phyloP scores from a whole-genome alignment of 164 flowering plant genomes.

The Stephania yunnanensis region DNA sequence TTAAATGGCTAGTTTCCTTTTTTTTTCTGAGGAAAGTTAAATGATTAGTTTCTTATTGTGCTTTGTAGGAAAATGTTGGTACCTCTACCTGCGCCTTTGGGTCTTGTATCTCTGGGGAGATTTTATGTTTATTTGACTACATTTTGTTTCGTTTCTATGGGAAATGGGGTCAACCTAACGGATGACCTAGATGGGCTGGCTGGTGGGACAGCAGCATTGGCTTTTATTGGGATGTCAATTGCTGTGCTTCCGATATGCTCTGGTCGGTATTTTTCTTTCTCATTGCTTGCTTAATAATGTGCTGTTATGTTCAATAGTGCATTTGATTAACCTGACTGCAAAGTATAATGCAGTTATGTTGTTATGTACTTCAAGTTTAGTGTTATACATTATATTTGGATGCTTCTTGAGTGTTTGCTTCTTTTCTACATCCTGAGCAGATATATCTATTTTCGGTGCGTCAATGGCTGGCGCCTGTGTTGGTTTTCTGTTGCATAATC shows the following conservation, averaged over 20 bases:
- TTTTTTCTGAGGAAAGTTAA: neutral
- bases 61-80: constrained; percentile 82
- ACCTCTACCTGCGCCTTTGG: constrained; percentile 80
- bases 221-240: constrained; percentile 83
- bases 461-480: constrained; percentile 97
- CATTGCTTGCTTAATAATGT: neutral
- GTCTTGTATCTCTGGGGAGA: constrained; percentile 64
- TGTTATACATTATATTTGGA: neutral
- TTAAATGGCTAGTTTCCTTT: constrained; percentile 2
- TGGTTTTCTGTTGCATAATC: constrained; percentile 86
- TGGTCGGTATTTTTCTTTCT: constrained; percentile 38
- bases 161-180: constrained; percentile 61
- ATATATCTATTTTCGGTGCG: constrained; percentile 79
- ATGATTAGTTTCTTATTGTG: constrained; percentile 8
- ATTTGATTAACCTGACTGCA: neutral
- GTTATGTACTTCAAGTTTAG: neutral
- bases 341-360: neutral
- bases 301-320: neutral
- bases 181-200: constrained; percentile 95
- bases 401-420: neutral
- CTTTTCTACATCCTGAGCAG: constrained; percentile 29
- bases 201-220: constrained; percentile 82
- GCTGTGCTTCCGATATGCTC: constrained; percentile 89
- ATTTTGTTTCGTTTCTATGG: constrained; percentile 80
- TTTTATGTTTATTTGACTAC: constrained; percentile 51